Evolutionary conservation across 257 asterid genomes (phyloP).

Genomic region (Solanum piurae): DNA sequence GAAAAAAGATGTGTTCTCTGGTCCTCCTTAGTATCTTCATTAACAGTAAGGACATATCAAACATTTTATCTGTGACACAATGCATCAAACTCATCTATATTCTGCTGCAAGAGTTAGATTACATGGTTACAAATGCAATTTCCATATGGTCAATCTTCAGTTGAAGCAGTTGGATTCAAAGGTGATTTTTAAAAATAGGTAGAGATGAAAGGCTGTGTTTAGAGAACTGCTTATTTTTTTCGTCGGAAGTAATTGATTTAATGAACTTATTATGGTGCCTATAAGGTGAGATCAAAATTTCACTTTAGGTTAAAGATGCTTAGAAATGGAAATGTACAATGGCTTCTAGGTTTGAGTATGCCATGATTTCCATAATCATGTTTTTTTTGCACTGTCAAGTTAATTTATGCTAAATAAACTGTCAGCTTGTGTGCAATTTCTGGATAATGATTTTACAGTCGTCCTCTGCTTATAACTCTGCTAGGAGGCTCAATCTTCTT

Average conservation of each 20-base stretch:
- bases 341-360: neutral
- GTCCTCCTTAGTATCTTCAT: neutral
- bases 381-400: neutral
- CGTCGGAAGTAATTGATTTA: neutral
- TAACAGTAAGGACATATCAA: neutral
- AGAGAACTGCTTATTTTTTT: neutral
- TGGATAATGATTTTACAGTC: neutral
- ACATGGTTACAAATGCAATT: neutral
- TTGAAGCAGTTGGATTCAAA: neutral
- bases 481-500: constrained; percentile 5
- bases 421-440: neutral
- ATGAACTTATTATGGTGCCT: neutral
- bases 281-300: neutral
- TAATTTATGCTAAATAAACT: neutral
- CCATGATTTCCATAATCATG: neutral
- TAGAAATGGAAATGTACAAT: neutral
- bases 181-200: neutral
- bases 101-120: neutral
- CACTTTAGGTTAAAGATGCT: neutral
- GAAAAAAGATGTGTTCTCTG: neutral
- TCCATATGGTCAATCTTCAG: neutral
- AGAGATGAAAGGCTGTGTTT: neutral
- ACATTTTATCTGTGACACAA: neutral
- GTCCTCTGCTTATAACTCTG: constrained; percentile 2
- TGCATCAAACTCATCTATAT: neutral